Conservation (phyloP, 2,329 filamentous ascomycete species). For the Fusarium sp. region DNA sequence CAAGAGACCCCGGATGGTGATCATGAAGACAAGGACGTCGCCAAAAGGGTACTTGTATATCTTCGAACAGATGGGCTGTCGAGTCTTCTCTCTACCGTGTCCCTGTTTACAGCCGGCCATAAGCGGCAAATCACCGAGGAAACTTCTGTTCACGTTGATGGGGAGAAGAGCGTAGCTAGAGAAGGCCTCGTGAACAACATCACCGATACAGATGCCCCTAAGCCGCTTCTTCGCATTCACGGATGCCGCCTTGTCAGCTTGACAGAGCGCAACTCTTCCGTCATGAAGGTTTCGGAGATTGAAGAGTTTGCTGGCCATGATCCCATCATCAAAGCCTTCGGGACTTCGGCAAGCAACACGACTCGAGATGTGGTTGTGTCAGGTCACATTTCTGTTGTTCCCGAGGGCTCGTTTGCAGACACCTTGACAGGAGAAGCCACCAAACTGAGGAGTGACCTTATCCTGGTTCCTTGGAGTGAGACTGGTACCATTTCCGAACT, state of each 20-base stretch:
- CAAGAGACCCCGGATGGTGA: background rate
- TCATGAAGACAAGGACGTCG: constrained; percentile 2
- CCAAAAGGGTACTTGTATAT: constrained; percentile 34
- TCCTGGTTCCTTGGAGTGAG: constrained; percentile 87
- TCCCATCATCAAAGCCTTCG: constrained; percentile 91
- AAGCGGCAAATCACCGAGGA: background rate
- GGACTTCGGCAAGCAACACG: constrained; percentile 53
- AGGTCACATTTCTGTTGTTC: constrained; percentile 84
- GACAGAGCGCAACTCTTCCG: constrained; percentile 91
- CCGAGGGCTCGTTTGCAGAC: constrained; percentile 82
- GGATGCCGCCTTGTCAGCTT: constrained; percentile 88
- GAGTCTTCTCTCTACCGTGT: constrained; percentile 42
- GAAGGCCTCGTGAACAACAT: background rate
- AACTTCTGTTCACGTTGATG: background rate
- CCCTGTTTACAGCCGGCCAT: constrained; percentile 22
- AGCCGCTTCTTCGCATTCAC: constrained; percentile 60
- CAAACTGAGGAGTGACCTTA: constrained; percentile 78
- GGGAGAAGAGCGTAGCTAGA: background rate
- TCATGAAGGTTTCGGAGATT: constrained; percentile 90
- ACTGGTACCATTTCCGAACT: constrained; percentile 28
- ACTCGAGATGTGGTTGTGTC: constrained; percentile 75
- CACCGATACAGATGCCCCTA: background rate
- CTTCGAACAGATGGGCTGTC: constrained; percentile 47
- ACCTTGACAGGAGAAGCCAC: constrained; percentile 80
- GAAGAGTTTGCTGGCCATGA: constrained; percentile 81